These are phyloP conservation scores for Bryum argenteum DNA, from an alignment of 225 moss, liverwort and hornwort species.

Conservation along the genomic window DNA sequence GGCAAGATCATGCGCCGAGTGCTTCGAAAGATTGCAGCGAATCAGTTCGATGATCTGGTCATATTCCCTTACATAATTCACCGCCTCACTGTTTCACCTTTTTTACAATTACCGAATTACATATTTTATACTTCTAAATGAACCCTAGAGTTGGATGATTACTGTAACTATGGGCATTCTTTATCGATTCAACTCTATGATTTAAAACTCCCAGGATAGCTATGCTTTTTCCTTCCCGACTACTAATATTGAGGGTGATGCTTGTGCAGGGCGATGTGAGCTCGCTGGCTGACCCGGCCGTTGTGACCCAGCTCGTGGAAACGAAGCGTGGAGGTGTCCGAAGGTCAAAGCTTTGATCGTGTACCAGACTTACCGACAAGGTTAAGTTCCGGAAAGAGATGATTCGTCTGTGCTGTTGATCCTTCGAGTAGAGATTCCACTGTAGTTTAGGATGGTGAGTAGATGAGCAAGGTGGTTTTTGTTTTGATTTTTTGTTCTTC, in stretches of 20 bases:
- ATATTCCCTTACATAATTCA: background rate
- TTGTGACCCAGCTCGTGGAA: conserved; percentile 59
- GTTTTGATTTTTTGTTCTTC: too few relatives aligned
- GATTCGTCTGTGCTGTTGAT: too few relatives aligned
- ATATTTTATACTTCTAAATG: too few relatives aligned
- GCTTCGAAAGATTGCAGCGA: conserved; percentile 72
- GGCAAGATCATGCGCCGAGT: conserved; percentile 80
- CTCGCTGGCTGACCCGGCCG: conserved; percentile 67
- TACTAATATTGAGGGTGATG: background rate
- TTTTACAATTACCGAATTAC: too few relatives aligned
- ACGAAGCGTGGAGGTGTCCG: conserved; percentile 15
- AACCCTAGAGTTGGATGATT: background rate
- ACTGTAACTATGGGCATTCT: too few relatives aligned
- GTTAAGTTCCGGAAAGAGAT: background rate
- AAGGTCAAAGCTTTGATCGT: conserved; percentile 26
- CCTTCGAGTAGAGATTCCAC: too few relatives aligned
- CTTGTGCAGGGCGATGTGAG: conserved; percentile 69
- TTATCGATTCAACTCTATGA: too few relatives aligned
- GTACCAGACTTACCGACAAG: background rate
- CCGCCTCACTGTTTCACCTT: background rate
- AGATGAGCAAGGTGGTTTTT: background rate
- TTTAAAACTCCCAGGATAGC: background rate
- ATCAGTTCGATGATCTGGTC: conserved; percentile 68
- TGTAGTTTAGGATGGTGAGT: background rate
- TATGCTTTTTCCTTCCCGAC: background rate